A percentile compares a stretch with the other conserved stretches of the same genome.
These are phyloP conservation scores for Boletus tomentosulus DNA, from an alignment of 768 basidiomycete genomes.

Conservation along the genomic window DNA sequence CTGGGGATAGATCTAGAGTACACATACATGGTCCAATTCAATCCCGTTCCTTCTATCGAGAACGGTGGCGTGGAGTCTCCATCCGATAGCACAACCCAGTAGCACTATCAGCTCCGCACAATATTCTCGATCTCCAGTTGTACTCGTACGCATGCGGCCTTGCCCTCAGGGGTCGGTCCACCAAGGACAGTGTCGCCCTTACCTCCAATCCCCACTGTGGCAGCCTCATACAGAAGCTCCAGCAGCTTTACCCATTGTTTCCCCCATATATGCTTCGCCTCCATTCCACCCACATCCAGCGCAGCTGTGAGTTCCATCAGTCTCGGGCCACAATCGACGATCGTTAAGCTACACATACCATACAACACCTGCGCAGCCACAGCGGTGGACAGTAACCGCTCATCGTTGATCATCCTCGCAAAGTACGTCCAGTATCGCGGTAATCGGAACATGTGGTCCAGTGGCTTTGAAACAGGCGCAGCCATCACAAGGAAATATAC, in stretches of 20 bases:
- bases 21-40: not conserved
- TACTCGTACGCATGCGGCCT: conserved; percentile 58
- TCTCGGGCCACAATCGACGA: not conserved
- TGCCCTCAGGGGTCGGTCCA: conserved; percentile 56
- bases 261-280: conserved; percentile 66
- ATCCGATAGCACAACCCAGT: not conserved
- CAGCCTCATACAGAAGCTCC: conserved; percentile 58
- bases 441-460: conserved; percentile 47
- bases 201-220: conserved; percentile 48
- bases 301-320: conserved; percentile 44
- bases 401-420: conserved; percentile 53
- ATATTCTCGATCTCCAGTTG: conserved; percentile 66
- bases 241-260: conserved; percentile 75
- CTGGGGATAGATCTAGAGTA: conserved; percentile 2
- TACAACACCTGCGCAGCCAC: conserved; percentile 67
- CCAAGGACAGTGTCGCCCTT: conserved; percentile 43
- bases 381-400: conserved; percentile 48
- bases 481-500: conserved; percentile 77
- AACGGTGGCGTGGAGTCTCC: not conserved
- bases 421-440: conserved; percentile 73
- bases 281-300: conserved; percentile 63
- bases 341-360: conserved; percentile 36
- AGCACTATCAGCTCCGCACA: conserved; percentile 31
- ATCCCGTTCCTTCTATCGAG: not conserved
- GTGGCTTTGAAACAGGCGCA: conserved; percentile 38